Conservation (phyloP, 139 green algal genomes). For the Chlorella sp. region DNA sequence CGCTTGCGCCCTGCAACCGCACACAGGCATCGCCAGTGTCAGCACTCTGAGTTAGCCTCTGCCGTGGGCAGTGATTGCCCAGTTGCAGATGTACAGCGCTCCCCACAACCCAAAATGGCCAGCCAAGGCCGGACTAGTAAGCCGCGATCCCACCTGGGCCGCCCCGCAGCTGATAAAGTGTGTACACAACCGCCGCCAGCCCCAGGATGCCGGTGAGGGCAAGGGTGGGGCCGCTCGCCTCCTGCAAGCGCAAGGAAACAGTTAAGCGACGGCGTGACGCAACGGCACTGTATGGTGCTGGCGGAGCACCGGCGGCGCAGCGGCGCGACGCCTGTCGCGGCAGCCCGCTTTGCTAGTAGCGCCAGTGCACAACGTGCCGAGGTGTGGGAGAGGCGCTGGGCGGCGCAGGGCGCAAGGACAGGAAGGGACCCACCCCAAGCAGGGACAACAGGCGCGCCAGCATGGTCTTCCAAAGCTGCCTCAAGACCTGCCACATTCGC, state of each 20-base stretch:
- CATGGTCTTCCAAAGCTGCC: constrained; percentile 1
- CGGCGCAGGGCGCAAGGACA: neutral
- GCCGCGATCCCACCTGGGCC: too few species aligned
- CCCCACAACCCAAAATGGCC: too few species aligned
- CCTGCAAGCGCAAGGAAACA: constrained; percentile 1
- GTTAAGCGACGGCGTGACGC: neutral
- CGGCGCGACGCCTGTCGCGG: neutral
- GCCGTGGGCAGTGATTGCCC: too few species aligned
- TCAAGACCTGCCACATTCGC: neutral
- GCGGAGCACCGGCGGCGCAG: neutral
- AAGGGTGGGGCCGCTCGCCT: neutral
- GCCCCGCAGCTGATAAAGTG: constrained; percentile 9
- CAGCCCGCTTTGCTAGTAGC: neutral
- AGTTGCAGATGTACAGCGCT: too few species aligned
- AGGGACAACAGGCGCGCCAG: neutral
- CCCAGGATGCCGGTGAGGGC: constrained; percentile 28
- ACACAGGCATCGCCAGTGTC: too few species aligned
- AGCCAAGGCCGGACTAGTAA: too few species aligned
- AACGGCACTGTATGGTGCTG: neutral
- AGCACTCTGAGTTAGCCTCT: too few species aligned
- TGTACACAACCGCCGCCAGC: constrained; percentile 12
- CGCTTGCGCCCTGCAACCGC: constrained; percentile 15
- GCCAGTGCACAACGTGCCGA: neutral
- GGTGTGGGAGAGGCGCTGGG: neutral
- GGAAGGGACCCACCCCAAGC: neutral